phyloP scores from a whole-genome alignment of 192 early-diverging fungal species.

The Entomortierella beljakovae region DNA sequence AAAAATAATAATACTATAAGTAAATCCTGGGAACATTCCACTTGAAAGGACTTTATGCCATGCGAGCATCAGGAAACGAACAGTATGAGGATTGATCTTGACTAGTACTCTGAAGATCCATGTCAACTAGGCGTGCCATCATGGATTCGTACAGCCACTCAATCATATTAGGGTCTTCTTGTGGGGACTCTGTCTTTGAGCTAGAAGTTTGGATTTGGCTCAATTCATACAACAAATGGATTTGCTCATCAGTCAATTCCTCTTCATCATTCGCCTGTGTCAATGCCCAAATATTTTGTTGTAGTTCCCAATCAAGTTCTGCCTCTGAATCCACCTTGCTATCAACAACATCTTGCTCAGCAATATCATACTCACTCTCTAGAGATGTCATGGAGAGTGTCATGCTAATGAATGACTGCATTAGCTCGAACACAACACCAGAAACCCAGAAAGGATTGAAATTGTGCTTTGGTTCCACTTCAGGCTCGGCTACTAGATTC shows the following conservation, averaged over 20 bases:
- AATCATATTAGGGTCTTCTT: slow-evolving; percentile 52
- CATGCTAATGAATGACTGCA: slow-evolving; percentile 22
- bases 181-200: background rate
- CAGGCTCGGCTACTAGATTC: background rate
- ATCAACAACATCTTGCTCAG: background rate
- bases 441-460: slow-evolving; percentile 20
- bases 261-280: slow-evolving; percentile 23
- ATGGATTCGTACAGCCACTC: slow-evolving; percentile 52
- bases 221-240: slow-evolving; percentile 34
- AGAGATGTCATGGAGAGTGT: background rate
- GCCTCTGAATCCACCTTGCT: background rate
- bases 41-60: slow-evolving; percentile 9
- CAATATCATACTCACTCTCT: background rate
- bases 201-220: slow-evolving; percentile 7
- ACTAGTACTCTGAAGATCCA: slow-evolving; percentile 35
- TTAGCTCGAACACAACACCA: slow-evolving; percentile 27
- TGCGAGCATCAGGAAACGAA: slow-evolving; percentile 9
- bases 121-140: slow-evolving; percentile 50
- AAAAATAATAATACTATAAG: slow-evolving; percentile 2
- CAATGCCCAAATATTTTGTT: slow-evolving; percentile 42
- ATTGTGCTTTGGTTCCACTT: background rate
- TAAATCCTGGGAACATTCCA: background rate
- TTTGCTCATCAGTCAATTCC: slow-evolving; percentile 38
- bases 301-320: slow-evolving; percentile 43
- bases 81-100: slow-evolving; percentile 11